Conservation (phyloP, 2,329 filamentous ascomycete species). For the Colletotrichum chrysophilum region DNA sequence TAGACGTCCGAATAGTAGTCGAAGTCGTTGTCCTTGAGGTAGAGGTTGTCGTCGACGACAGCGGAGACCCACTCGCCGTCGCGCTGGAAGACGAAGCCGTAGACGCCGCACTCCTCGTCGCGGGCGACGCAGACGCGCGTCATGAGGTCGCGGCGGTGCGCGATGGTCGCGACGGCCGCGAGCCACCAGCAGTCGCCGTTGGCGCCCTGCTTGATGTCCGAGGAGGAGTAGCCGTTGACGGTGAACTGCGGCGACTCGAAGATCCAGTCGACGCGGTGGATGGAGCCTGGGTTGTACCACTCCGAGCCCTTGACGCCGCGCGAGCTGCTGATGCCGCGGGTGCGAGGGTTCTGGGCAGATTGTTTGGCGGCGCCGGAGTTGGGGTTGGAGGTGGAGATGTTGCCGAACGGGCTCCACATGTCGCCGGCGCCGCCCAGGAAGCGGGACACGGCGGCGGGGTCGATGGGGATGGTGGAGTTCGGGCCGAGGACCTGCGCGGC, state of each 20-base stretch:
- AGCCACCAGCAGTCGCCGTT: conserved; percentile 78
- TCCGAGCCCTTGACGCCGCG: conserved; percentile 20
- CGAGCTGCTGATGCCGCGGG: not conserved
- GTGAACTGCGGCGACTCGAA: conserved; percentile 46
- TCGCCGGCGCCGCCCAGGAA: conserved; percentile 18
- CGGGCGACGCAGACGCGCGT: conserved; percentile 70
- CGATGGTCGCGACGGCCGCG: conserved; percentile 71
- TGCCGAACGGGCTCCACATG: not conserved
- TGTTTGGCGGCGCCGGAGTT: not conserved
- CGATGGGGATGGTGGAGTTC: conserved; percentile 22
- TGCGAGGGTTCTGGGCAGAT: not conserved
- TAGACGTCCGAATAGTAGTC: conserved; percentile 33
- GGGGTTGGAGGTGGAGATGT: not conserved
- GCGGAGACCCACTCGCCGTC: conserved; percentile 75
- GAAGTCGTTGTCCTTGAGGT: conserved; percentile 29
- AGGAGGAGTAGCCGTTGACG: conserved; percentile 42
- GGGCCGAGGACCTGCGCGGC: conserved; percentile 26
- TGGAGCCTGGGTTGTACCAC: conserved; percentile 36
- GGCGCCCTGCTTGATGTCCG: conserved; percentile 46
- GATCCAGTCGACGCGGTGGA: conserved; percentile 49
- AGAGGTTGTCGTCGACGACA: conserved; percentile 73
- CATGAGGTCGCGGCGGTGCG: conserved; percentile 68
- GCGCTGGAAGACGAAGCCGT: conserved; percentile 76
- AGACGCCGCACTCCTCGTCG: conserved; percentile 72
- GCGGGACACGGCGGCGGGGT: conserved; percentile 22